Base-by-base conservation (phyloP, 2,329 filamentous ascomycete genomes). In the Nannizziopsis arthrosporioides region DNA sequence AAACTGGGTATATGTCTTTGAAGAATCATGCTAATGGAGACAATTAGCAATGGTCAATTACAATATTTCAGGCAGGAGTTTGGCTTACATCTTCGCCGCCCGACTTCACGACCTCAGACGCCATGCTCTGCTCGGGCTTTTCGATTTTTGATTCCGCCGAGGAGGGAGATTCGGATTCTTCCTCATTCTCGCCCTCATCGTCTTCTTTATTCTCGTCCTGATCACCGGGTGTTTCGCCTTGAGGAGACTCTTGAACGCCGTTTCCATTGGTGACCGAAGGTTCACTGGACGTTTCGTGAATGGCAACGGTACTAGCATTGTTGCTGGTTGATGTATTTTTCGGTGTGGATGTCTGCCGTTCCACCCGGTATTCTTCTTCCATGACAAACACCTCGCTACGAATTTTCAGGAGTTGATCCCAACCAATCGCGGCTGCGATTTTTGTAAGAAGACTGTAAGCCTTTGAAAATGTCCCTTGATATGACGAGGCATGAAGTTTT, bases 361-460 rank as follows among this genome's bases (percentile, higher is more conserved):
- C 92, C 49, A 82, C 84, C 42, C 92, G 81, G 63, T 98, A 98
- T 65, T 98, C 92, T 61, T 98, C 92, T 64, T 98, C 92, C 92
- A 98, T 98, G 42, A 98, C 92, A 58, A 98, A 98, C 1, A 98
- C 92, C 54, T 90, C 89, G 69, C 90, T 96, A 56, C 92, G 79
- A 59, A 93, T 94, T 66, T 87, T 93, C 44, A 98, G 73, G 17
- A 98, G 74, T 62, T 95, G 87, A 59, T 98, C 92, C 92, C 92
- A 98, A 35, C 92, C 92, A 58, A 98, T 95, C 67, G 92, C 90
- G 52, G 87, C 83, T 0, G 90, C 94, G 73, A 98, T 90, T 63
- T 95, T 90, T 0, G 92, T 96, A 53, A 98, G 73, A 31, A 98
- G 83, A 54, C 82, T 82, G 68, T 98, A 98, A 1, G 92, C 92